Percentiles rank a stretch among this genome's conserved stretches.
Conservation (phyloP, 2,329 filamentous ascomycete species). For the Lecanicillium sp. region DNA sequence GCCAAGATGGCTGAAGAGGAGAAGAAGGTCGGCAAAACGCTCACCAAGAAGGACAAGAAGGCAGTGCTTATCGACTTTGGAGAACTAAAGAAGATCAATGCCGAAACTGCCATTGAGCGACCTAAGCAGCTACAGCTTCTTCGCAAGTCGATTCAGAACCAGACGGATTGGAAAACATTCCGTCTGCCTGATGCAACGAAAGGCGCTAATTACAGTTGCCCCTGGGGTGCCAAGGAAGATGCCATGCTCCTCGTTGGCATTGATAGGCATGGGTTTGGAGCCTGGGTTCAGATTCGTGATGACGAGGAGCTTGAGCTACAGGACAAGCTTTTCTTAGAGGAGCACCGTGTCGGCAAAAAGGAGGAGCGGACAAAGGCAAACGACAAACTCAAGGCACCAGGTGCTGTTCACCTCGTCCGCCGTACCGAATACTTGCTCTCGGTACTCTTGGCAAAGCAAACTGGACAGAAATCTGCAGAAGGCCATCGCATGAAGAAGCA, state of each 20-base stretch:
- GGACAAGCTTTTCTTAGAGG: slow-evolving; percentile 93
- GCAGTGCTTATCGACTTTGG: slow-evolving; percentile 92
- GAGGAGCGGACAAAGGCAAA: slow-evolving; percentile 77
- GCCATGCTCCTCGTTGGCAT: slow-evolving; percentile 96
- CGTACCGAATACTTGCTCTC: slow-evolving; percentile 91
- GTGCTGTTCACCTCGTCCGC: slow-evolving; percentile 93
- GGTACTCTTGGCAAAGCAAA: slow-evolving; percentile 82
- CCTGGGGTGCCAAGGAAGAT: slow-evolving; percentile 90
- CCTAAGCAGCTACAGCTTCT: slow-evolving; percentile 83
- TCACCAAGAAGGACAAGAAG: slow-evolving; percentile 97
- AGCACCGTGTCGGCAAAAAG: slow-evolving; percentile 97
- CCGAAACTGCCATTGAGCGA: slow-evolving; percentile 87
- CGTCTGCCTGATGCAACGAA: slow-evolving; percentile 88
- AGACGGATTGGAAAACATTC: slow-evolving; percentile 68
- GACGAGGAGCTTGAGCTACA: slow-evolving; percentile 77
- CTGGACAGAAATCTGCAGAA: slow-evolving; percentile 72
- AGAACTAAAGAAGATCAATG: slow-evolving; percentile 90
- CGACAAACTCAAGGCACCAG: slow-evolving; percentile 80
- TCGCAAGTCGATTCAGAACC: slow-evolving; percentile 60
- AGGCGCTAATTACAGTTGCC: slow-evolving; percentile 79
- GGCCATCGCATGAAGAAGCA: slow-evolving; percentile 90
- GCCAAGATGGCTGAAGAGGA: slow-evolving; percentile 72
- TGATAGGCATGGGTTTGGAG: slow-evolving; percentile 86
- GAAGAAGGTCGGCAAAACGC: slow-evolving; percentile 68
- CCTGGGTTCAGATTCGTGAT: slow-evolving; percentile 90